These are phyloP conservation scores for Botrytis fragariae DNA, from an alignment of 2,329 filamentous ascomycete species.

Conservation along the genomic window DNA sequence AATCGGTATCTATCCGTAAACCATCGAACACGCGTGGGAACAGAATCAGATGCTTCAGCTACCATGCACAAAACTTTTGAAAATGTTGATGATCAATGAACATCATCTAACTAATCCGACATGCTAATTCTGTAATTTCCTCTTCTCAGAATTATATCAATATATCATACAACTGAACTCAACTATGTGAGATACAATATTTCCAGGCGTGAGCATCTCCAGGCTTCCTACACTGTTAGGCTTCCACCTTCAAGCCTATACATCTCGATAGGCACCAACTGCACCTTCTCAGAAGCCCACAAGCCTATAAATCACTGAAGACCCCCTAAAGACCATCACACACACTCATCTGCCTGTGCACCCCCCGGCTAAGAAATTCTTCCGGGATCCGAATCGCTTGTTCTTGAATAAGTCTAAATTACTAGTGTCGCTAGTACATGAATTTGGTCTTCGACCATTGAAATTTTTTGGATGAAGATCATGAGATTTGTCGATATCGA, in stretches of 20 bases:
- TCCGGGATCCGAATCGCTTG: not conserved
- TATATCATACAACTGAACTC: not conserved
- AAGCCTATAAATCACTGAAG: not conserved
- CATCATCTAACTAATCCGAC: not conserved
- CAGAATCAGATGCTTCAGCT: not conserved
- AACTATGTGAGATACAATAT: not conserved
- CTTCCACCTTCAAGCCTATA: not conserved
- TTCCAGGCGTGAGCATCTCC: not conserved
- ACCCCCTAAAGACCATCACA: not conserved
- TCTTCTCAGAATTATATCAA: not conserved
- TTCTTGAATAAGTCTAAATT: not conserved
- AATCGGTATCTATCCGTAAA: not conserved
- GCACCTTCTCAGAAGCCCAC: not conserved
- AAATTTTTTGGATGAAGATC: not conserved
- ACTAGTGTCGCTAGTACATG: not conserved
- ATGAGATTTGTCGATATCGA: not conserved
- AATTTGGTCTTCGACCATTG: not conserved
- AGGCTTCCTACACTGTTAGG: not conserved
- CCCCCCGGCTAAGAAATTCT: accelerated
- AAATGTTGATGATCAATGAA: not conserved
- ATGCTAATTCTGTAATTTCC: not conserved
- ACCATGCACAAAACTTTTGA: not conserved
- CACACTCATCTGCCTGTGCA: not conserved
- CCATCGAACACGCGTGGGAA: not conserved
- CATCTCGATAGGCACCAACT: not conserved